A percentile compares a stretch with the other conserved stretches of the same genome.
Conservation (phyloP, 768 basidiomycete species). For the Naganishia friedmannii region DNA sequence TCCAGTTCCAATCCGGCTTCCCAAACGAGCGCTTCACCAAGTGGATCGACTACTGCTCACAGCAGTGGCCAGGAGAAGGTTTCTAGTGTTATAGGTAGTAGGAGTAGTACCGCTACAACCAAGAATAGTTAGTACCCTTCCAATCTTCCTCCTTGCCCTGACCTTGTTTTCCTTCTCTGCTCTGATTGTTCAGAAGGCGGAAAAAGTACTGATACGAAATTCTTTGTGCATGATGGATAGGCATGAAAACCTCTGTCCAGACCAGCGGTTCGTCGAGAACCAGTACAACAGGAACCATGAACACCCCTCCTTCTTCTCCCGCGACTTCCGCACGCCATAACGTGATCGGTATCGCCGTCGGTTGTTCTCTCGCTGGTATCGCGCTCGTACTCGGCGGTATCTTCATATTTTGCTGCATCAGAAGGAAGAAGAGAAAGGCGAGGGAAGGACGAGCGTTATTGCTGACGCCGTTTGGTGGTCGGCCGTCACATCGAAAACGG, state of each 20-base stretch:
- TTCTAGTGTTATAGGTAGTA: neutral
- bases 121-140: neutral
- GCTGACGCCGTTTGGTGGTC: conserved; percentile 17
- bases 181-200: too few species aligned
- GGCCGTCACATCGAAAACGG: neutral
- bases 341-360: neutral
- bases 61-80: too few species aligned
- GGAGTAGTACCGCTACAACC: neutral
- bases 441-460: neutral
- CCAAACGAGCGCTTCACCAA: neutral
- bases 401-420: neutral
- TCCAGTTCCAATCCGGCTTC: neutral
- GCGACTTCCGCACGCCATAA: neutral
- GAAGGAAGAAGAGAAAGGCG: neutral
- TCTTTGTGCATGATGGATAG: neutral
- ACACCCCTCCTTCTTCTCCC: neutral
- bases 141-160: neutral
- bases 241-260: neutral
- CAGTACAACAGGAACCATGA: neutral
- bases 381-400: neutral
- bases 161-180: neutral
- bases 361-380: neutral
- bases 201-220: too few species aligned
- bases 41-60: neutral
- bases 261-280: neutral